Base-by-base conservation (phyloP, 2,329 filamentous ascomycete genomes). In the Monosporascus sp. region DNA sequence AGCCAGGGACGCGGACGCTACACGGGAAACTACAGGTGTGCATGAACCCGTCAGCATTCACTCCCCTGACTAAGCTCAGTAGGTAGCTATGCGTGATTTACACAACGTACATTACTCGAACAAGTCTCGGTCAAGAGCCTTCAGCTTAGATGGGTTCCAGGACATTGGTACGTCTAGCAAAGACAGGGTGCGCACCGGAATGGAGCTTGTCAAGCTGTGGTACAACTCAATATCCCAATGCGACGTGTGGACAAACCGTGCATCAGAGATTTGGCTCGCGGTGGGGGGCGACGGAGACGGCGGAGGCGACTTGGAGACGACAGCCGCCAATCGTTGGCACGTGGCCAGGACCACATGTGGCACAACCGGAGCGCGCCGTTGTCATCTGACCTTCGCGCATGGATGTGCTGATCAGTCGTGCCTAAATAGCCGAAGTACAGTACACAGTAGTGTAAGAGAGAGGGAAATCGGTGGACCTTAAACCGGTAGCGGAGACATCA, bases 301-400 rank as follows among this genome's bases (percentile, higher is more conserved):
- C 45, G 26, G 14, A 11, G n/a, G 28, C 28, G 37, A 55, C 46
- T 60, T 51, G 28, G 45, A 54, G 37, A 64, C 54, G 9, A 58
- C 24, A n/a, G 56, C 53, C 51, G 55, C 14, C 24, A n/a, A 41
- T 64, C 55, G 24, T 50, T 52, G 22, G 51, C 52, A 43, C 51
- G 43, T 17, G 62, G 62, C 62, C 62, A 64, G 7, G 58, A 64
- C 35, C n/a, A n/a, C n/a, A n/a, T n/a, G n/a, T n/a, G n/a, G n/a
- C n/a, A n/a, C n/a, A n/a, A n/a, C n/a, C n/a, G n/a, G n/a, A n/a
- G n/a, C n/a, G n/a, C n/a, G n/a, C n/a, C n/a, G n/a, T n/a, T n/a
- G n/a, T n/a, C n/a, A n/a, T n/a, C n/a, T n/a, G n/a, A n/a, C n/a
- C n/a, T n/a, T n/a, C n/a, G n/a, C n/a, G n/a, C n/a, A n/a, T n/a